These are phyloP conservation scores for Tieghemostelium lacteum DNA, from an alignment of 78 protist genomes.

Conservation along the genomic window DNA sequence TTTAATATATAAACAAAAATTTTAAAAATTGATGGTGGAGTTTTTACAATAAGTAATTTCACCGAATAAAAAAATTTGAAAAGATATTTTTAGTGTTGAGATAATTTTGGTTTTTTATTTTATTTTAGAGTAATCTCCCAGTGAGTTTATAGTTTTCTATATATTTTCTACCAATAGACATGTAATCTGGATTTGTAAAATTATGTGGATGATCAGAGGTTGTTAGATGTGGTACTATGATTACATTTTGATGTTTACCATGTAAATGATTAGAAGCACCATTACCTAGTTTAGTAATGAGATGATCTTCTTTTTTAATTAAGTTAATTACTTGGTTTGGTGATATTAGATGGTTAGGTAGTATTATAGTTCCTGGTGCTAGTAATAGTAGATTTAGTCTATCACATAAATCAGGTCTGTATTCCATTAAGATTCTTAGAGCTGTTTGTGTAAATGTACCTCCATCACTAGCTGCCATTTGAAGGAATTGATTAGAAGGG, in stretches of 20 bases:
- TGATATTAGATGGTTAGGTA: constrained; percentile 2
- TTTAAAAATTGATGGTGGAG: too few relatives aligned
- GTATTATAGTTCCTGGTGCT: constrained; percentile 28
- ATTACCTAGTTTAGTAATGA: constrained; percentile 9
- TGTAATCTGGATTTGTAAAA: constrained; percentile 14
- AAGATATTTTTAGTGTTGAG: too few relatives aligned
- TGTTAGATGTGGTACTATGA: constrained; percentile 25
- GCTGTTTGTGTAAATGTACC: constrained; percentile 25
- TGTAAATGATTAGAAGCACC: constrained; percentile 1
- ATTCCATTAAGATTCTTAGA: background rate
- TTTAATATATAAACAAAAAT: too few relatives aligned
- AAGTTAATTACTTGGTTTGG: constrained; percentile 16
- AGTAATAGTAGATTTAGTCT: constrained; percentile 8
- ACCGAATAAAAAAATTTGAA: too few relatives aligned
- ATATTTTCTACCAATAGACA: background rate
- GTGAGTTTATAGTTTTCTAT: background rate
- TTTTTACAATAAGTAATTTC: too few relatives aligned
- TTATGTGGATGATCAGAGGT: constrained; percentile 45
- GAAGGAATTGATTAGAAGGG: constrained; percentile 18
- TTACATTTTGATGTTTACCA: background rate
- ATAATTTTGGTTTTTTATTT: background rate
- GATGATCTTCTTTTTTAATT: constrained; percentile 32
- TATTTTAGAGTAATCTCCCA: constrained; percentile 11
- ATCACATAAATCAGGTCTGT: background rate
- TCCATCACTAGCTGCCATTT: constrained; percentile 60